Base-by-base conservation (phyloP, 73 alveolate genomes). In the Stentor roeselii region DNA sequence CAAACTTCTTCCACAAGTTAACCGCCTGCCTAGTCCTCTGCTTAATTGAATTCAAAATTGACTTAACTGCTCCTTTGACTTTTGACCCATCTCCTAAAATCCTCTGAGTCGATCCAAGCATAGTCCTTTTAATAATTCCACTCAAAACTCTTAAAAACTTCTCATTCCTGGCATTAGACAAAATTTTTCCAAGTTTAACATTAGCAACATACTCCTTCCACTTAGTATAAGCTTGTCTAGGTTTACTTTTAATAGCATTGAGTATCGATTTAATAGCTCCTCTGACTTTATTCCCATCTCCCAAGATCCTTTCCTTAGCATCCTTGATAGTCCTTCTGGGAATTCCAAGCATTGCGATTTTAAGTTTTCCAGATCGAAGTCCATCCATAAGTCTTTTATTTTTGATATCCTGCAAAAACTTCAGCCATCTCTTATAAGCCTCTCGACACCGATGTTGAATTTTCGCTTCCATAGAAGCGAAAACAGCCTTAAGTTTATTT, bases 251-350 rank as follows among this genome's bases (percentile, higher is more conserved):
- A 0, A 67, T 21, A 21, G n/a, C 41, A 67, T 14, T 34, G 11
- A 21, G 41, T 21, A 67, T 67, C 14, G 42, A 27, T 21, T 32
- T 21, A 67, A 67, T 21, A 67, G 80, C 80, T 67, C 80, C 80
- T 67, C n/a, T 21, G 11, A 67, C 80, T 67, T 67, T 67, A 32
- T 40, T 67, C 34, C 80, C 80, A 21, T 67, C 41, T 1, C 80
- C 80, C 0, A 67, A n/a, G 37, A 67, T 67, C 2, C 80, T 0
- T 1, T 67, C 80, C 11, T 21, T 32, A 67, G 80, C 80, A 67
- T 67, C 80, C 34, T 67, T 67, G 34, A 67, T 32, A 67, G 41
- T 34, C 34, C 80, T n/a, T 67, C n/a, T 67, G 21, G 80, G 80
- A 30, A 67, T 67, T 30, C 80, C 37, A 3, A 60, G 39, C 4